Percentiles rank a stretch among this genome's conserved stretches.
These are phyloP conservation scores for Fallopia convolvulus DNA, from an alignment of 148 eudicot genomes.

Conservation along the genomic window DNA sequence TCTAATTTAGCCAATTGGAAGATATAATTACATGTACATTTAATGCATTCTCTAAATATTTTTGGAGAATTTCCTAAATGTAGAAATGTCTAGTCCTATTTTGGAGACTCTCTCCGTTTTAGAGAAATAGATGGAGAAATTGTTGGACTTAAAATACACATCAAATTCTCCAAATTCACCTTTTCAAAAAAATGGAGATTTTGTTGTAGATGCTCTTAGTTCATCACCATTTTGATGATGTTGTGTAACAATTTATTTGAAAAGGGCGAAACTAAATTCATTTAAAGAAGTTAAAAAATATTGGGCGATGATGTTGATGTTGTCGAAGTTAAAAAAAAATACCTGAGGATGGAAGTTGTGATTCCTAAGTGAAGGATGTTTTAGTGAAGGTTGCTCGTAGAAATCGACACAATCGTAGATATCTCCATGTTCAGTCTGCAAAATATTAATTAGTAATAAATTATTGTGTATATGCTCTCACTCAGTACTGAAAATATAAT, in stretches of 20 bases:
- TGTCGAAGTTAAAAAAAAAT: background rate
- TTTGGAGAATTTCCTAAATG: no score
- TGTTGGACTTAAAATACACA: no score
- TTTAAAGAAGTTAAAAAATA: background rate
- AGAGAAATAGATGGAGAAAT: no score
- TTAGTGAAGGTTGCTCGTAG: conserved; percentile 4
- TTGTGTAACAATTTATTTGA: background rate
- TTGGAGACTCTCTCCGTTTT: no score
- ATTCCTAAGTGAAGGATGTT: conserved; percentile 11
- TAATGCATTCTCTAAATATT: no score
- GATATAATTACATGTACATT: no score
- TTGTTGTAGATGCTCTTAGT: no score
- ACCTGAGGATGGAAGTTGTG: conserved; percentile 9
- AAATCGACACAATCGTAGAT: conserved; percentile 9
- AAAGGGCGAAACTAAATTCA: background rate
- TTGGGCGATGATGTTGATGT: no score
- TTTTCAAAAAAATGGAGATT: no score
- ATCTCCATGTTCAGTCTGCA: conserved; percentile 2
- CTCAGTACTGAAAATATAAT: background rate
- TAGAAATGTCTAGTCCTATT: no score
- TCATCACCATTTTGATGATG: background rate
- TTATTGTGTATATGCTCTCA: background rate
- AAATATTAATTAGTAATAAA: background rate
- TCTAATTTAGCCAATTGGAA: no score
- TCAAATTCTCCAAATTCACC: no score